phyloP scores from a whole-genome alignment of 768 basidiomycete species.

The Phlebiopsis flavidoalba region DNA sequence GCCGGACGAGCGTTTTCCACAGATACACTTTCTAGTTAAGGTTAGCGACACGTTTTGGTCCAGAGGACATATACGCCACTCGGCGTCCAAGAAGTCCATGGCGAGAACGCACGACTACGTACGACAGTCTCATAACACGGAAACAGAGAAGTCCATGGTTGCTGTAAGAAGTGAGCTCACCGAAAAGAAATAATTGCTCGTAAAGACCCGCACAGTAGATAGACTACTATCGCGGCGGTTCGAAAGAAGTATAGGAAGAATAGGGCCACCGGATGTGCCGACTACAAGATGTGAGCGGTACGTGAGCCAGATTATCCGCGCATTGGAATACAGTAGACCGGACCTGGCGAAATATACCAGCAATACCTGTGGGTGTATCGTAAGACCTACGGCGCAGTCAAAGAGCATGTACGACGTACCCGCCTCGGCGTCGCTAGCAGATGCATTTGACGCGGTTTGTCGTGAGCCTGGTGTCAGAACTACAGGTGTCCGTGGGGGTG shows the following conservation, averaged over 20 bases:
- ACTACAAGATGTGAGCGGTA: slow-evolving; percentile 34
- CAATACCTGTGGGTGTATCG: slow-evolving; percentile 32
- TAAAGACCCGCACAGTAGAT: slow-evolving; percentile 90
- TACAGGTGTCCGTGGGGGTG: slow-evolving; percentile 34
- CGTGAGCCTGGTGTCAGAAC: slow-evolving; percentile 52
- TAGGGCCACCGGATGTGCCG: slow-evolving; percentile 78
- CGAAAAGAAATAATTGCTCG: slow-evolving; percentile 87
- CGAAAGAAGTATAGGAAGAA: slow-evolving; percentile 89
- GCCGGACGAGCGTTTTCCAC: slow-evolving; percentile 91
- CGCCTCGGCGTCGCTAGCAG: slow-evolving; percentile 66
- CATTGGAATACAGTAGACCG: background rate
- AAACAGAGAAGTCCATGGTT: no score
- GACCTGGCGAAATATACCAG: slow-evolving; percentile 76
- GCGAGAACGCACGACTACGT: slow-evolving; percentile 91
- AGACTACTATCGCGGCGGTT: slow-evolving; percentile 81
- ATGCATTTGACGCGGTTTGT: slow-evolving; percentile 45
- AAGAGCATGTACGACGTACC: slow-evolving; percentile 37
- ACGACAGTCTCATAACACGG: slow-evolving; percentile 61
- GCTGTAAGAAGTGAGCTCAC: no score
- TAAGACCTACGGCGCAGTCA: background rate
- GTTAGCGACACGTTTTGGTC: background rate
- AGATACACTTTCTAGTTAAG: slow-evolving; percentile 74
- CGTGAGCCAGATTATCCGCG: background rate
- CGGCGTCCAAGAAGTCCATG: slow-evolving; percentile 98
- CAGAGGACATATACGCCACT: slow-evolving; percentile 37